phyloP scores from a whole-genome alignment of 2,329 filamentous ascomycete species.

The Pseudopyrenochaeta lycopersici region DNA sequence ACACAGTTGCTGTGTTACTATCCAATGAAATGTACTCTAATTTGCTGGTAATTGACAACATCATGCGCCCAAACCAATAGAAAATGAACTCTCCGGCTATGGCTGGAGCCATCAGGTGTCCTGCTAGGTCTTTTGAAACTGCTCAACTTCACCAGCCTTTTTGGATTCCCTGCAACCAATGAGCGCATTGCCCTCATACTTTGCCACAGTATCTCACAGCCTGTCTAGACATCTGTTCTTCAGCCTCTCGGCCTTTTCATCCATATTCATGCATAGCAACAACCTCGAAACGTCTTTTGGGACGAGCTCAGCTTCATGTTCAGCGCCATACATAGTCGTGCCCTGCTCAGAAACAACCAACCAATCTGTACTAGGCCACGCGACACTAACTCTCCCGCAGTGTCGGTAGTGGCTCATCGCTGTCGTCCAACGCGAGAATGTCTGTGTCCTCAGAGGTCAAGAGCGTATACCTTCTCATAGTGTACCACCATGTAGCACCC shows the following conservation, averaged over 20 bases:
- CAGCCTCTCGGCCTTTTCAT: neutral
- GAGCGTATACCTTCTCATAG: neutral
- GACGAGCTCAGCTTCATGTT: neutral
- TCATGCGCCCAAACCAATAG: too few species aligned
- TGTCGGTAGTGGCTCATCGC: neutral
- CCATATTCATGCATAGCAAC: neutral
- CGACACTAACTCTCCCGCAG: slow-evolving; percentile 5
- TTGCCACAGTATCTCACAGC: neutral
- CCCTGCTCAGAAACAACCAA: slow-evolving; percentile 19
- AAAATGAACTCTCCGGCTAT: too few species aligned
- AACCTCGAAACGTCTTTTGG: neutral
- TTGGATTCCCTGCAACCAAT: neutral
- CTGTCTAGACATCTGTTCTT: neutral
- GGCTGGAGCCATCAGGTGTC: too few species aligned
- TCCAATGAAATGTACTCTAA: too few species aligned
- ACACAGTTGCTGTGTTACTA: too few species aligned
- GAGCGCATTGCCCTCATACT: neutral
- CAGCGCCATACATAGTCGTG: slow-evolving; percentile 13
- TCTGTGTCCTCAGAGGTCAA: neutral
- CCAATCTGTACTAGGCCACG: slow-evolving; percentile 21
- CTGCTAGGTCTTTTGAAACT: neutral
- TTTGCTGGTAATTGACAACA: too few species aligned
- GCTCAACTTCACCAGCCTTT: neutral
- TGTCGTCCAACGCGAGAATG: neutral
- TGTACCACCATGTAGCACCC: neutral